Evolutionary conservation across 306 rosid species (phyloP).

Genomic region (Pyrus pyrifolia): DNA sequence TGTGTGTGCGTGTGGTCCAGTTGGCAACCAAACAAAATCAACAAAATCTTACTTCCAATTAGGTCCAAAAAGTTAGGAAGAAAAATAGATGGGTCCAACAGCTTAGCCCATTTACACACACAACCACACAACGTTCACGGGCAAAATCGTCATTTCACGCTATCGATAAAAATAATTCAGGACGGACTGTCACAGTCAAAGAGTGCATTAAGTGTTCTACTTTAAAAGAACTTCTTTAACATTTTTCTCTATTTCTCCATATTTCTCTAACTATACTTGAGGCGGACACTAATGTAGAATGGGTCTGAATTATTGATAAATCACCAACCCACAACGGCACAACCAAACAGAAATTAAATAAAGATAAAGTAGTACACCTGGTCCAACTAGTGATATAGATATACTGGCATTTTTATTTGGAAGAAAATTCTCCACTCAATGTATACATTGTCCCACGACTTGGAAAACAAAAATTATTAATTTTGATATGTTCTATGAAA

Average conservation of each 20-base stretch:
- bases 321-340: neutral
- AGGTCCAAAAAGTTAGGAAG: too few relatives aligned
- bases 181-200: too few relatives aligned
- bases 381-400: neutral
- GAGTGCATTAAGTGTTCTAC: too few relatives aligned
- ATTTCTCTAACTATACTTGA: neutral
- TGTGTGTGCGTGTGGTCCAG: too few relatives aligned
- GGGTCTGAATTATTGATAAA: neutral
- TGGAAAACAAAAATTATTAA: neutral
- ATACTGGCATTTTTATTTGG: neutral
- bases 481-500: neutral
- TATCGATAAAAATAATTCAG: too few relatives aligned
- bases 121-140: too few relatives aligned
- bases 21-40: too few relatives aligned
- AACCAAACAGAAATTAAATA: neutral
- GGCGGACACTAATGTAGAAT: neutral
- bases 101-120: too few relatives aligned
- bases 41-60: too few relatives aligned
- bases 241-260: too few relatives aligned
- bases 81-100: too few relatives aligned
- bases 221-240: rapidly evolving
- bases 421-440: neutral
- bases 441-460: neutral
- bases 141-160: too few relatives aligned
- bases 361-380: neutral